Percentiles rank a stretch among this genome's conserved stretches.
phyloP scores from a whole-genome alignment of 1,284 basidiomycete genomes.

The Stygiomarasmius scandens region DNA sequence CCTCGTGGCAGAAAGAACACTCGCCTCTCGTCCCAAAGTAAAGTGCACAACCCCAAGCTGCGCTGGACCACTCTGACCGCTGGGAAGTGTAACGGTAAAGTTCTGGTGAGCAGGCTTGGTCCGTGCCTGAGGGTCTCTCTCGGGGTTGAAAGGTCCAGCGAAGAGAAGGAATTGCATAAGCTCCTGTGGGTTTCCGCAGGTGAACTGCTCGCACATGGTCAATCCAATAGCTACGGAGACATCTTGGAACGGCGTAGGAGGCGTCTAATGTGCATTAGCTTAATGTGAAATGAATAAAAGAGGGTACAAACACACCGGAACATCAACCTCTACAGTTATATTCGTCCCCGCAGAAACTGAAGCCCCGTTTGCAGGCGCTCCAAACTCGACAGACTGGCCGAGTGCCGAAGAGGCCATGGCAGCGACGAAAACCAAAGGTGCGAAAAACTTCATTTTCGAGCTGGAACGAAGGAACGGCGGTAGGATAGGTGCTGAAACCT shows the following conservation, averaged over 20 bases:
- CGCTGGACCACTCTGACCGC: not conserved
- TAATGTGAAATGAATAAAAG: too few species aligned
- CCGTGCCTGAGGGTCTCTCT: not conserved
- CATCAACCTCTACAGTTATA: constrained; percentile 5
- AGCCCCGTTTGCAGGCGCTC: constrained; percentile 3
- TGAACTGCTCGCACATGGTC: constrained; percentile 1
- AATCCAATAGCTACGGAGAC: constrained; percentile 3
- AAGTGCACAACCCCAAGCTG: constrained; percentile 7
- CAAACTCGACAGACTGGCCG: constrained; percentile 7
- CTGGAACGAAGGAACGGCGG: not conserved
- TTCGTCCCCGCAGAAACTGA: constrained; percentile 3
- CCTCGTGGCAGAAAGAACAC: not conserved
- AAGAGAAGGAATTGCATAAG: constrained; percentile 4
- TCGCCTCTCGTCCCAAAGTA: constrained; percentile 6
- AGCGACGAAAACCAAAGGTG: not conserved
- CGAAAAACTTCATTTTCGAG: not conserved
- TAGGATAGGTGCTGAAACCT: not conserved
- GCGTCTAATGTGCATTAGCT: constrained; percentile 1
- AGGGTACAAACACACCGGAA: constrained; percentile 5
- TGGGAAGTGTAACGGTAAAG: constrained; percentile 5
- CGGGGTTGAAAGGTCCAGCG: constrained; percentile 6
- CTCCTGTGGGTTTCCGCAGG: not conserved
- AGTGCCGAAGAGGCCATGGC: not conserved
- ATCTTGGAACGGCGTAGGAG: constrained; percentile 2
- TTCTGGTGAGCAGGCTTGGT: constrained; percentile 5